These are phyloP conservation scores for Ensete ventricosum DNA, from an alignment of 176 grass and related monocot genomes.

Conservation along the genomic window DNA sequence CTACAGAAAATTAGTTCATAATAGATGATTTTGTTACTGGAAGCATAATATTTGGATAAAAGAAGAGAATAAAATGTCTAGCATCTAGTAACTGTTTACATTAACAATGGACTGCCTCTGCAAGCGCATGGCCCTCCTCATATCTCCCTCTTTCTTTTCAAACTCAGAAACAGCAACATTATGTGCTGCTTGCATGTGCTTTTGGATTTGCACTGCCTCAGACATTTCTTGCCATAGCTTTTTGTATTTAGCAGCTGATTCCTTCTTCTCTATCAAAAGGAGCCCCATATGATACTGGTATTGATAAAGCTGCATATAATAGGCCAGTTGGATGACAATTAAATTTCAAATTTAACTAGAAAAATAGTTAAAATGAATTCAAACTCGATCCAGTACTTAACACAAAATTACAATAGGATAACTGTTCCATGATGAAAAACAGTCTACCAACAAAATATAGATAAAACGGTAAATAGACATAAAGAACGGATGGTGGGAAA, in stretches of 20 bases:
- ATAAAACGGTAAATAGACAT: neutral
- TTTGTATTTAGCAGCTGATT: conserved; percentile 49
- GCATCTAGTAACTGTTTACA: conserved; percentile 31
- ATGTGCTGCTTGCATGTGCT: conserved; percentile 65
- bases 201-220: conserved; percentile 54
- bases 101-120: conserved; percentile 79
- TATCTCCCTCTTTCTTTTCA: conserved; percentile 56
- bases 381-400: neutral
- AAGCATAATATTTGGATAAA: neutral
- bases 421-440: neutral
- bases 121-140: conserved; percentile 51
- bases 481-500: neutral
- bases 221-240: conserved; percentile 42
- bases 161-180: conserved; percentile 55
- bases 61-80: conserved; percentile 8
- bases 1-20: no score
- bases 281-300: conserved; percentile 93
- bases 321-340: neutral
- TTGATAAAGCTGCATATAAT: conserved; percentile 51
- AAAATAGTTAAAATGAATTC: neutral
- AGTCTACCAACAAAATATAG: neutral
- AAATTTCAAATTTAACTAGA: conserved; percentile 21
- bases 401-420: neutral
- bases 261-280: conserved; percentile 94
- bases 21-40: no score